phyloP scores from a whole-genome alignment of 164 flowering plant species.

The Piper betle region DNA sequence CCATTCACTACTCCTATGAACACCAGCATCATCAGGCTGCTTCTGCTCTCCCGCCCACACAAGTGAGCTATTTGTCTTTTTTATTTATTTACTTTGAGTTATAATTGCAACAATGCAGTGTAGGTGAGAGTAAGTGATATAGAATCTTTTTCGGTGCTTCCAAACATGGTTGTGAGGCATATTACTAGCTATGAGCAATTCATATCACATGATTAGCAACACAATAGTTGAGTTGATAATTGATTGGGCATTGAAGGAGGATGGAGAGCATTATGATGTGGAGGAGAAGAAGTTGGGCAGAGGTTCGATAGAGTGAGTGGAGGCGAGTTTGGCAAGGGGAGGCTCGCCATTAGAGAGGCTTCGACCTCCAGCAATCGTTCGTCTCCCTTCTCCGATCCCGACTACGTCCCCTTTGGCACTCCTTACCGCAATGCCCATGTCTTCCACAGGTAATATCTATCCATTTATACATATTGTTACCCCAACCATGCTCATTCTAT shows the following conservation, averaged over 20 bases:
- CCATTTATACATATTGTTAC: background rate
- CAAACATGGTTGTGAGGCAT: no score
- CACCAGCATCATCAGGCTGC: background rate
- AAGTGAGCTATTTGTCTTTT: background rate
- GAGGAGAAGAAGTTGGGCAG: background rate
- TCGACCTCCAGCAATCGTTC: constrained; percentile 3
- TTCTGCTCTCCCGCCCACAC: background rate
- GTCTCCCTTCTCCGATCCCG: constrained; percentile 10
- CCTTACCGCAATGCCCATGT: constrained; percentile 24
- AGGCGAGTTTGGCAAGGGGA: constrained; percentile 20
- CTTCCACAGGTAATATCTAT: constrained; percentile 20
- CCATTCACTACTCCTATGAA: background rate
- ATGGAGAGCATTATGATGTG: background rate
- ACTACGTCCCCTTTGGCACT: constrained; percentile 26
- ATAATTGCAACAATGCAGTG: no score
- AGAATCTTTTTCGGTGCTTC: no score
- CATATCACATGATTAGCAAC: no score
- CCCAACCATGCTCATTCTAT: no score
- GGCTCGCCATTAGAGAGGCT: constrained; percentile 25
- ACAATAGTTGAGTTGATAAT: no score
- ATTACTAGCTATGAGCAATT: no score
- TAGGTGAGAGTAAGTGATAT: no score
- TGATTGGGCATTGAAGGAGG: background rate
- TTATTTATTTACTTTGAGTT: no score
- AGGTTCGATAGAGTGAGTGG: constrained; percentile 11